These are phyloP conservation scores for Suillus subaureus DNA, from an alignment of 768 basidiomycete species.

Conservation along the genomic window DNA sequence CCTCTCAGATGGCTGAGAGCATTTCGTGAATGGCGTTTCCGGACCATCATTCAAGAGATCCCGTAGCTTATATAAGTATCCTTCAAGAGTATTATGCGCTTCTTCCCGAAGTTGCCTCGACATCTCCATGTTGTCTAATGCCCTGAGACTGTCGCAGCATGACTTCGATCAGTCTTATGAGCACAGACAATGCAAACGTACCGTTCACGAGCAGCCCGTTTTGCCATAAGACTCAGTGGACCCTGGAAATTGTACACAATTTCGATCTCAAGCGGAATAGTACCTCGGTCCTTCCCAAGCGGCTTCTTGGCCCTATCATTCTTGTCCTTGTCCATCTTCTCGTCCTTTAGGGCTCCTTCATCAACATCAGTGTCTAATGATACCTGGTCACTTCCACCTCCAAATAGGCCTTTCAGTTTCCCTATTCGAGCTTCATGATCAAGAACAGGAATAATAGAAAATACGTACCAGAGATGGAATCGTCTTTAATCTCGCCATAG, in stretches of 20 bases:
- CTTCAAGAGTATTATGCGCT: constrained; percentile 87
- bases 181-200: constrained; percentile 35
- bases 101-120: constrained; percentile 83
- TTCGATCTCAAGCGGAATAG: constrained; percentile 67
- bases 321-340: constrained; percentile 41
- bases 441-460: constrained; percentile 1
- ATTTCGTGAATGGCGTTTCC: constrained; percentile 81
- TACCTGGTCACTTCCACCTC: constrained; percentile 45
- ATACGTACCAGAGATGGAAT: constrained; percentile 66
- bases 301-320: constrained; percentile 35
- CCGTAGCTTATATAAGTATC: constrained; percentile 89
- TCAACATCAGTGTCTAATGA: constrained; percentile 34
- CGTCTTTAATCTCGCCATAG: constrained; percentile 81
- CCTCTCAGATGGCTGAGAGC: constrained; percentile 75
- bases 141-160: constrained; percentile 59
- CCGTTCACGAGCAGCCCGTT: constrained; percentile 73
- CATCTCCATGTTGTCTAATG: constrained; percentile 76
- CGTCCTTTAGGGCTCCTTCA: constrained; percentile 32
- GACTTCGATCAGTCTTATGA: constrained; percentile 9
- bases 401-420: constrained; percentile 88
- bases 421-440: constrained; percentile 43
- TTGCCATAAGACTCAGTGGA: constrained; percentile 79
- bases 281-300: constrained; percentile 50
- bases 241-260: constrained; percentile 62
- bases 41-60: constrained; percentile 73